Base-by-base conservation (phyloP, 495 filamentous ascomycete species). In the Penicillium roqueforti region DNA sequence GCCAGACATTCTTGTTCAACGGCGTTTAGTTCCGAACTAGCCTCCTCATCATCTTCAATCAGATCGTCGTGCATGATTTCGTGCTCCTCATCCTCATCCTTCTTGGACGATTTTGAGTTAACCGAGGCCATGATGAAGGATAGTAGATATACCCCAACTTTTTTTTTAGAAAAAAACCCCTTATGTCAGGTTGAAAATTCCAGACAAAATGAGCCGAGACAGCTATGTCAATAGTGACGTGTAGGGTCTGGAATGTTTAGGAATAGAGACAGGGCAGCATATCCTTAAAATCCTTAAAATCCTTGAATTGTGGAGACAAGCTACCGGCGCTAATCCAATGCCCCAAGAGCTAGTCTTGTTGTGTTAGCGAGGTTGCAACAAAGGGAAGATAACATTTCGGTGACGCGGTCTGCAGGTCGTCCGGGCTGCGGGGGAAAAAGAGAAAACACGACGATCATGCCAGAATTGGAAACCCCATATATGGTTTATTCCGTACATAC, bases 31-130 rank as follows among this genome's bases (percentile, higher is more conserved):
- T 71, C 70, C 10, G 60, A 57, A 29, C 46, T 63, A 28, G 60
- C 25, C 22, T 71, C 62, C 25, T 80, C 72, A 23, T 74, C 73
- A 23, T 70, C 71, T 31, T 80, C 71, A 46, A 74, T 62, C 26
- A 53, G 44, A 16, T 71, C 73, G 34, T 78, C 74, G 19, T 67
- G 58, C 26, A 69, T 57, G 41, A 57, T 57, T 37, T 73, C 68
- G 26, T 63, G 61, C 14, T 71, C 75, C 28, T 74, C 70, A 1
- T 76, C 69, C 18, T 59, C 54, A 44, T 64, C 62, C 42, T 69
- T 68, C 47, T 67, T 66, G 22, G 59, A 63, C 13, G 55, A 55
- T 52, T 65, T 59, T 34, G 67, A 63, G 45, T 61, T 58, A 42
- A 68, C 52, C 10, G 67, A 58, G 1, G 66, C 49, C 74, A 76